phyloP scores from a whole-genome alignment of 805 yeast genomes.

The Candida broadrunensis region DNA sequence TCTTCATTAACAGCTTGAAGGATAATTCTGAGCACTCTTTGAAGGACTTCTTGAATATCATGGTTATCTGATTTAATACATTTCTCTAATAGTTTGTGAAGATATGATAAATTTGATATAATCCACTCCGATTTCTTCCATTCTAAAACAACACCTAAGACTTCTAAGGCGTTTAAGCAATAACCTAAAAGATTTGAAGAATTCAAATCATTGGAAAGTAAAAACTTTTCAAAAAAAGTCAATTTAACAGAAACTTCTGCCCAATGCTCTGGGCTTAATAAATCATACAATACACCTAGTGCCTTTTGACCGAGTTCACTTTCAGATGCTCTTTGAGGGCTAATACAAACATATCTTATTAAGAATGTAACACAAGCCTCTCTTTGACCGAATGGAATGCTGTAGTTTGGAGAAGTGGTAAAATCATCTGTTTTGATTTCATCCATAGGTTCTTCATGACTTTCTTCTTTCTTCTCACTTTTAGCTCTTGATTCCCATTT shows the following conservation, averaged over 20 bases:
- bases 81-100: slow-evolving; percentile 75
- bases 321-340: slow-evolving; percentile 81
- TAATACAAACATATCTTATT: slow-evolving; percentile 82
- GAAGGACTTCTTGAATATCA: slow-evolving; percentile 82
- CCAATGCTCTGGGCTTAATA: slow-evolving; percentile 77
- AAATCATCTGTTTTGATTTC: slow-evolving; percentile 25
- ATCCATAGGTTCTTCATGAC: slow-evolving; percentile 9
- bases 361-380: slow-evolving; percentile 90
- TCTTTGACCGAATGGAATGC: slow-evolving; percentile 72
- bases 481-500: slow-evolving; percentile 69
- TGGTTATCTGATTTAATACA: slow-evolving; percentile 79
- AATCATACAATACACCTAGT: slow-evolving; percentile 67
- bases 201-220: slow-evolving; percentile 72
- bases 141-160: slow-evolving; percentile 75
- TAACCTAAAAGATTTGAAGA: slow-evolving; percentile 69
- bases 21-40: slow-evolving; percentile 68
- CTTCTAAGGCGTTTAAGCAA: slow-evolving; percentile 89
- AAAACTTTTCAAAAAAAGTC: slow-evolving; percentile 82
- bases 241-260: slow-evolving; percentile 84
- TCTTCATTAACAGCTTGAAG: slow-evolving; percentile 61
- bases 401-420: slow-evolving; percentile 48
- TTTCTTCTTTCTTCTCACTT: slow-evolving; percentile 3
- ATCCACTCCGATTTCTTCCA: slow-evolving; percentile 82
- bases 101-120: slow-evolving; percentile 59
- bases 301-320: slow-evolving; percentile 80